phyloP scores from a whole-genome alignment of 2,329 filamentous ascomycete species.

The Calycina herbarum region DNA sequence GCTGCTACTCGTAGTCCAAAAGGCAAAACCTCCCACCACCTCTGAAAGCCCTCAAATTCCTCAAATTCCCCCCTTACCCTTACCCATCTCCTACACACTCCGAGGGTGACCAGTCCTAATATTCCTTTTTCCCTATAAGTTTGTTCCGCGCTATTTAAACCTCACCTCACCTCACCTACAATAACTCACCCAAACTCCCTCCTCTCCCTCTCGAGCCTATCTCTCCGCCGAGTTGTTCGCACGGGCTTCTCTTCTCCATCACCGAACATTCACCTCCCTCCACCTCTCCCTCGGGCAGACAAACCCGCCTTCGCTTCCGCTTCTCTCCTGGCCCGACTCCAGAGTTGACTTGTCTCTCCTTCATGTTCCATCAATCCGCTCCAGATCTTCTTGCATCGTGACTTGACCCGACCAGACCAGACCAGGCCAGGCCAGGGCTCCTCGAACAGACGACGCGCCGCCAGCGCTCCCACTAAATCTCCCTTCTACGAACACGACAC shows the following conservation, averaged over 20 bases:
- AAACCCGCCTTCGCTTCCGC: constrained; percentile 3
- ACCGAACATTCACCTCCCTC: constrained; percentile 1
- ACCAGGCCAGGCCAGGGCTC: constrained; percentile 10
- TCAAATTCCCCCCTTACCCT: too few species aligned
- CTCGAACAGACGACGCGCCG: constrained; percentile 22
- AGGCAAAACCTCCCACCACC: too few species aligned
- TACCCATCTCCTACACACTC: too few species aligned
- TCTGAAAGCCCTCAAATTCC: too few species aligned
- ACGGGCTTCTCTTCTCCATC: background rate
- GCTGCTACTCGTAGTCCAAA: too few species aligned
- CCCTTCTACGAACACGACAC: constrained; percentile 11
- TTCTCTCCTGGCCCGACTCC: constrained; percentile 8
- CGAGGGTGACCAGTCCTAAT: too few species aligned
- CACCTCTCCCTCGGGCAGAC: background rate
- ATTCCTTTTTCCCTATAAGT: too few species aligned
- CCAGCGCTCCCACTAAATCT: constrained; percentile 1
- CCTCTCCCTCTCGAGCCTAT: background rate
- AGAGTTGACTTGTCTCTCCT: constrained; percentile 22
- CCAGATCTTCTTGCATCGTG: constrained; percentile 23
- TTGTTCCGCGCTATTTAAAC: too few species aligned
- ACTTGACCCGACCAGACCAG: constrained; percentile 15
- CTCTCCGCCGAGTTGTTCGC: background rate
- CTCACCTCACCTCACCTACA: background rate
- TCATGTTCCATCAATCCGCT: constrained; percentile 26
- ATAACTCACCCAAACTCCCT: background rate